Evolutionary conservation across 805 yeast species (phyloP).

Genomic region (Starmerella powellii): DNA sequence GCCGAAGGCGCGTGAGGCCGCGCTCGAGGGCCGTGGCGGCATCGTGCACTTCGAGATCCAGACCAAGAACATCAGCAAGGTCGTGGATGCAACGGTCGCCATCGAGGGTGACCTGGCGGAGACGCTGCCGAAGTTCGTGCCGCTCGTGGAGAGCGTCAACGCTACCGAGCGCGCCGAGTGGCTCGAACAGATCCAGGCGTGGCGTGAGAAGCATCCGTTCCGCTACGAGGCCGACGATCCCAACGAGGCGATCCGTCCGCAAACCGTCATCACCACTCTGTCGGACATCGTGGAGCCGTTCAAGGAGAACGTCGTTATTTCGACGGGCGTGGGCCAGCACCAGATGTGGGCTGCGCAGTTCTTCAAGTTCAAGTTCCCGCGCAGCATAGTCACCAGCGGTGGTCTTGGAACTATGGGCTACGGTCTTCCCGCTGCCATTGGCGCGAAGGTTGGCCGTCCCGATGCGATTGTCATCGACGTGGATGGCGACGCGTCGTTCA

Average conservation of each 20-base stretch:
- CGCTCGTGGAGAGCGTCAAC: conserved; percentile 48
- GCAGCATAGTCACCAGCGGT: conserved; percentile 94
- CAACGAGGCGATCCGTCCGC: conserved; percentile 62
- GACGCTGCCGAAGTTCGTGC: conserved; percentile 62
- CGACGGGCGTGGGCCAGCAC: conserved; percentile 99
- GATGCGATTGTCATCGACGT: conserved; percentile 91
- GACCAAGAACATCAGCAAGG: conserved; percentile 95
- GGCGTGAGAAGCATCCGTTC: conserved; percentile 85
- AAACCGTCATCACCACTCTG: conserved; percentile 72
- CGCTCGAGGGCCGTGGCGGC: conserved; percentile 82
- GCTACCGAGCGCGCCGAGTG: conserved; percentile 54
- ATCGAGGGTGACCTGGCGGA: conserved; percentile 89
- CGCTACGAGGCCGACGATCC: conserved; percentile 64
- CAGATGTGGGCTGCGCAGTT: conserved; percentile 99
- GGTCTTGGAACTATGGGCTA: conserved; percentile 98
- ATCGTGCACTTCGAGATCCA: conserved; percentile 91
- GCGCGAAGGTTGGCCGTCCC: conserved; percentile 94
- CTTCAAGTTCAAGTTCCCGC: conserved; percentile 85
- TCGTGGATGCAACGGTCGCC: conserved; percentile 86
- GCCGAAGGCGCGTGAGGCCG: conserved; percentile 85
- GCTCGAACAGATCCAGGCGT: conserved; percentile 58
- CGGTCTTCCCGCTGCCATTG: conserved; percentile 96
- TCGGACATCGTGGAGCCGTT: conserved; percentile 55
- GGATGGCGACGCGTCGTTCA: conserved; percentile 98
- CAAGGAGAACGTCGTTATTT: conserved; percentile 65